These are phyloP conservation scores for Monosporascus ibericus DNA, from an alignment of 2,329 filamentous ascomycete genomes.

Conservation along the genomic window DNA sequence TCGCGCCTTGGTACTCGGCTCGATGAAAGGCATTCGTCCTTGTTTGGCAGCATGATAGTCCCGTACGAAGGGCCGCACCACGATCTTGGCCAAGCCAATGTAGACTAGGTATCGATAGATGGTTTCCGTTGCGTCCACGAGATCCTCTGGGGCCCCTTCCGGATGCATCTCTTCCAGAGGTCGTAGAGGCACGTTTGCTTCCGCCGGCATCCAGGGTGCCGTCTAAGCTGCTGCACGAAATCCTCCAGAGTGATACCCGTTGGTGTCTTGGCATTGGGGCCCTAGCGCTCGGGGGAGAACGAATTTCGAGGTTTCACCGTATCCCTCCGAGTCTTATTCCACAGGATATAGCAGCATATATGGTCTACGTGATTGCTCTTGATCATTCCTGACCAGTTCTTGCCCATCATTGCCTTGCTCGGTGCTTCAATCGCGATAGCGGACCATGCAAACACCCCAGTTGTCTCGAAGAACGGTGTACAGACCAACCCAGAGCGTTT, in stretches of 20 bases:
- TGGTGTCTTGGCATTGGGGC: neutral
- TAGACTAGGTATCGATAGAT: conserved; percentile 12
- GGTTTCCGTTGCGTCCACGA: conserved; percentile 5
- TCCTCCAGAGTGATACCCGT: conserved; percentile 5
- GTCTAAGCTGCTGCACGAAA: conserved; percentile 7
- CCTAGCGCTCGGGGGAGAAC: conserved; percentile 1
- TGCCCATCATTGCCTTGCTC: conserved; percentile 2
- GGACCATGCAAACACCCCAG: conserved; percentile 13
- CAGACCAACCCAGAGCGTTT: conserved; percentile 5
- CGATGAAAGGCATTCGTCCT: conserved; percentile 8
- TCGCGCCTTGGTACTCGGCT: conserved; percentile 7
- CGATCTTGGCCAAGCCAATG: conserved; percentile 1
- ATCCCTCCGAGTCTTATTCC: conserved; percentile 1
- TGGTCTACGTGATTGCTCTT: neutral
- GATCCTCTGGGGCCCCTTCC: neutral
- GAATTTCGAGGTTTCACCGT: conserved; percentile 6
- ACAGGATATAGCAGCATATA: conserved; percentile 12
- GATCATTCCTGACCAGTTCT: neutral
- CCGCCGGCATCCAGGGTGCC: conserved; percentile 4
- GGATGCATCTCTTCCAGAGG: conserved; percentile 10
- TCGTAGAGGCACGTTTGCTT: conserved; percentile 8
- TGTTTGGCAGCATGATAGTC: conserved; percentile 2
- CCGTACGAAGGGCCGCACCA: conserved; percentile 5
- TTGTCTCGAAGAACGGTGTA: conserved; percentile 4
- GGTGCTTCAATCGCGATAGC: conserved; percentile 3